Percentiles rank a stretch among this genome's conserved stretches.
Evolutionary conservation across 1,284 basidiomycete species (phyloP).

Genomic region (Exobasidium rhododendri): DNA sequence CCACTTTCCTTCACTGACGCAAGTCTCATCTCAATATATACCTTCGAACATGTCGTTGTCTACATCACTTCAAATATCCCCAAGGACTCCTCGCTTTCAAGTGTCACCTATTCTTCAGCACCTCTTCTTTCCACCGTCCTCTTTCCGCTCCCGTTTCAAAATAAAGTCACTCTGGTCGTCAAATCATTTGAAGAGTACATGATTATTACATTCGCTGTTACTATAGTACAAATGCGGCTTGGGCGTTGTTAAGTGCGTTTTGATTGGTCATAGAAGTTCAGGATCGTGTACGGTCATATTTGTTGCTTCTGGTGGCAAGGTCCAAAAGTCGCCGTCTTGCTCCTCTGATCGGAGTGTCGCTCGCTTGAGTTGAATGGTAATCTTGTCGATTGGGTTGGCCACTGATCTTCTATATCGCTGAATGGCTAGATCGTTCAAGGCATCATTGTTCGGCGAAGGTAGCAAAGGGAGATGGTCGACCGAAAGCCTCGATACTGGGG

Average conservation of each 20-base stretch:
- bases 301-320: neutral
- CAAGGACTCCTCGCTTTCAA: neutral
- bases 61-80: constrained; percentile 1
- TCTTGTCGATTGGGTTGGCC: neutral
- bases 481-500: neutral
- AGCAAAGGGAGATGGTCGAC: neutral
- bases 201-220: too few species aligned
- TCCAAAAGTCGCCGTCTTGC: constrained; percentile 2
- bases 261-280: constrained; percentile 2
- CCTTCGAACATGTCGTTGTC: too few species aligned
- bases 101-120: constrained; percentile 10
- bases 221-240: too few species aligned
- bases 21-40: too few species aligned
- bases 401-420: neutral
- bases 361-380: neutral
- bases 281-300: neutral
- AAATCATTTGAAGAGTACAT: too few species aligned
- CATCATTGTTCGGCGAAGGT: constrained; percentile 6
- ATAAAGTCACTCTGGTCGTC: too few species aligned
- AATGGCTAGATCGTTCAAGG: constrained; percentile 12
- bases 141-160: too few species aligned
- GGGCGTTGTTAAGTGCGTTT: too few species aligned
- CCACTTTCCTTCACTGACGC: neutral
- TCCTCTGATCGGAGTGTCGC: neutral
- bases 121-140: neutral